These are phyloP conservation scores for Ophiocordyceps polyrhachis-furcata DNA, from an alignment of 2,329 filamentous ascomycete genomes.

Conservation along the genomic window DNA sequence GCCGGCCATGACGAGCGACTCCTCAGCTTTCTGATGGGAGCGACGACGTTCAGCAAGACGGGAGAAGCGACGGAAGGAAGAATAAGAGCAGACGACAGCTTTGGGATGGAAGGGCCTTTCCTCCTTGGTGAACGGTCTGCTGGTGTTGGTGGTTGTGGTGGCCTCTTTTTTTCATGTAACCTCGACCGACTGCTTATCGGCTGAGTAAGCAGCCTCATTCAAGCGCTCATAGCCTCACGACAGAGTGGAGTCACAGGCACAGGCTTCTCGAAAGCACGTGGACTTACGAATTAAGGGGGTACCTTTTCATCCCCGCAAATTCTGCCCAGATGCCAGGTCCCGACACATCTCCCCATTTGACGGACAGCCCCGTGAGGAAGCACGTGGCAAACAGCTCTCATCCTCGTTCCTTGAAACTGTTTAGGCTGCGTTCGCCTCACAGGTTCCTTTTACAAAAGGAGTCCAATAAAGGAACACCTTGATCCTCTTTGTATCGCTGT, in stretches of 20 bases:
- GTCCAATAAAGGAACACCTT: background rate
- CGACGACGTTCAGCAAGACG: too few species aligned
- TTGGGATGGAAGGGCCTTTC: background rate
- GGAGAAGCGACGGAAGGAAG: background rate
- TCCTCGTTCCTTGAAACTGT: too few species aligned
- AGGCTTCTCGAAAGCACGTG: too few species aligned
- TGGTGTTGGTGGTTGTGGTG: background rate
- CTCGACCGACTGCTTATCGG: background rate
- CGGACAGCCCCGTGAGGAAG: too few species aligned
- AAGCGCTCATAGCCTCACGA: too few species aligned
- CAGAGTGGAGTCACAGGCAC: too few species aligned
- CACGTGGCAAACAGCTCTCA: background rate
- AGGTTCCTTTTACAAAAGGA: background rate
- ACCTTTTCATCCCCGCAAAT: too few species aligned
- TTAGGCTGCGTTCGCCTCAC: background rate
- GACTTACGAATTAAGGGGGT: too few species aligned
- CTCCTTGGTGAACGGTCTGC: background rate
- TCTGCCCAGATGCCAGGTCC: too few species aligned
- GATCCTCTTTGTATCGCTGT: background rate
- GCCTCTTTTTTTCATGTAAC: background rate
- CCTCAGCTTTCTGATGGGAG: constrained; percentile 21
- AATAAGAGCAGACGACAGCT: background rate
- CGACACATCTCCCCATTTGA: too few species aligned
- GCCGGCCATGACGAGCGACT: constrained; percentile 26
- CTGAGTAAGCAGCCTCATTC: background rate